A percentile compares a stretch with the other conserved stretches of the same genome.
Evolutionary conservation across 2,329 filamentous ascomycete species (phyloP).

Genomic region (Arthrobotrys sinensis): DNA sequence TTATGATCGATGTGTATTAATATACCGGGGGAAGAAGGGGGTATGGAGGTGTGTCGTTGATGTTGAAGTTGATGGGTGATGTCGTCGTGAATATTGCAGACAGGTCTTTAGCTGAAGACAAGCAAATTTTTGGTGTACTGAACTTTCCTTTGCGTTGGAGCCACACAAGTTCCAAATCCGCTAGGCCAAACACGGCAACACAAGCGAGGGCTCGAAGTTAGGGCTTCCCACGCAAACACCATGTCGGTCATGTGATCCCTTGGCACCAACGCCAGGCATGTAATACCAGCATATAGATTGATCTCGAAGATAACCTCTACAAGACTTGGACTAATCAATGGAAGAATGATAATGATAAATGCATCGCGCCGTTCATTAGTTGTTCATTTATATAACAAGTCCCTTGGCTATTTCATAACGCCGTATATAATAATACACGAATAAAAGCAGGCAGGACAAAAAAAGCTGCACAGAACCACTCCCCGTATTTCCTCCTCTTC

Average conservation of each 20-base stretch:
- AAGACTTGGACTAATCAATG: no score
- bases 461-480: not conserved
- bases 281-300: not conserved
- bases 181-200: slow-evolving; percentile 17
- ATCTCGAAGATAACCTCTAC: not conserved
- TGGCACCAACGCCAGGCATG: not conserved
- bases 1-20: slow-evolving; percentile 42
- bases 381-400: not conserved
- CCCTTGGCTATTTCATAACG: slow-evolving; percentile 39
- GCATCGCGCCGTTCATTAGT: slow-evolving; percentile 23
- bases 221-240: slow-evolving; percentile 34
- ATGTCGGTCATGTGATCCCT: slow-evolving; percentile 4
- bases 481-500: not conserved
- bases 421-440: slow-evolving; percentile 29
- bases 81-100: slow-evolving; percentile 24
- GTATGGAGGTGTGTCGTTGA: not conserved
- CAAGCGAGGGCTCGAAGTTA: slow-evolving; percentile 60
- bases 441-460: not conserved
- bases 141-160: slow-evolving; percentile 30
- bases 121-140: slow-evolving; percentile 41
- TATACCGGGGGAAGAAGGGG: slow-evolving; percentile 18
- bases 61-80: slow-evolving; percentile 5
- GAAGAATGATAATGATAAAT: not conserved
- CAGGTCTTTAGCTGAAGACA: not conserved
- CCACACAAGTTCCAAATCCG: not conserved